These are phyloP conservation scores for Penstemon barbatus DNA, from an alignment of 257 asterid species.

Conservation along the genomic window DNA sequence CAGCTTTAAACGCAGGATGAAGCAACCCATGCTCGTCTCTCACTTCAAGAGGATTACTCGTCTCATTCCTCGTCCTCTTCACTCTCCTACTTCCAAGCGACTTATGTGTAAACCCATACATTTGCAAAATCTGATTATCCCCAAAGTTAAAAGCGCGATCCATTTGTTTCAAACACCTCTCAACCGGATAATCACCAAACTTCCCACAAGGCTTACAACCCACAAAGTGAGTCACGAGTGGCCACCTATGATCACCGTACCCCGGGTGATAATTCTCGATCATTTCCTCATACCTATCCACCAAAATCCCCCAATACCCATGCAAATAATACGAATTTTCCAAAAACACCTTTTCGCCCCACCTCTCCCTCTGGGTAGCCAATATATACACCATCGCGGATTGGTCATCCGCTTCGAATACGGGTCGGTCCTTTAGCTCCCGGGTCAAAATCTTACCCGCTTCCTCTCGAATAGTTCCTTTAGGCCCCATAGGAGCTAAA, in stretches of 20 bases:
- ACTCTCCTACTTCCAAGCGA: constrained; percentile 14
- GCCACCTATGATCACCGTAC: constrained; percentile 22
- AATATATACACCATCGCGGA: constrained; percentile 23
- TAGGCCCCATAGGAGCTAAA: constrained; percentile 30
- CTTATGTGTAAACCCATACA: constrained; percentile 23
- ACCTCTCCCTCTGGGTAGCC: constrained; percentile 16
- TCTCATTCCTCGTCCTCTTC: constrained; percentile 20
- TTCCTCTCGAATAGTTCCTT: constrained; percentile 19
- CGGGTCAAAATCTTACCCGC: constrained; percentile 25
- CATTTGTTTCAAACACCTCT: constrained; percentile 27
- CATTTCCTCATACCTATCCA: constrained; percentile 26
- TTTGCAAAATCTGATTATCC: constrained; percentile 24
- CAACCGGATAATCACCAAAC: constrained; percentile 26
- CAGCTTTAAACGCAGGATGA: constrained; percentile 26
- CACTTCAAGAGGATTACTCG: constrained; percentile 3
- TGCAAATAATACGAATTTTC: constrained; percentile 24
- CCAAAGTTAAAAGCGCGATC: constrained; percentile 27
- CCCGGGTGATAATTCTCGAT: constrained; percentile 25
- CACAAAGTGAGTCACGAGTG: constrained; percentile 27
- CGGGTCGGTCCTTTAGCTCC: constrained; percentile 17
- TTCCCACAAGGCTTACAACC: constrained; percentile 31
- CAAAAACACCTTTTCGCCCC: constrained; percentile 21
- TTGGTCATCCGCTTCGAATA: constrained; percentile 25
- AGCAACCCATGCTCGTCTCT: constrained; percentile 17
- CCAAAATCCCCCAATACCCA: constrained; percentile 25